These are phyloP conservation scores for Metrosideros polymorpha DNA, from an alignment of 441 rosid genomes.

Conservation along the genomic window DNA sequence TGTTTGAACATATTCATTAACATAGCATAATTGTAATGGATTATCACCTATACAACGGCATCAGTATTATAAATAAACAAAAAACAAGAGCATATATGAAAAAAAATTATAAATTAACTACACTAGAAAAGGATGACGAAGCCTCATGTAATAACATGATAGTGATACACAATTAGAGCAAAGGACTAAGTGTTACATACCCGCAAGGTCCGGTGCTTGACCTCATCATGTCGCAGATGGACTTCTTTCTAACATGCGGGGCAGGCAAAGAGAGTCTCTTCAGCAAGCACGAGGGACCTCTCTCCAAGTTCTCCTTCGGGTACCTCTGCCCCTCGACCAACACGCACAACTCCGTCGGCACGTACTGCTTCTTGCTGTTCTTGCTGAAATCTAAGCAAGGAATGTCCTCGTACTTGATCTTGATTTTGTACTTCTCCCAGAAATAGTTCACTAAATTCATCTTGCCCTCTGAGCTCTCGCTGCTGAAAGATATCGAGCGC, in stretches of 20 bases:
- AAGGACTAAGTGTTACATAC: slow-evolving; percentile 24
- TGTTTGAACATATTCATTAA: not conserved
- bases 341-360: slow-evolving; percentile 79
- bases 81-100: not conserved
- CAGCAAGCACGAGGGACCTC: slow-evolving; percentile 22
- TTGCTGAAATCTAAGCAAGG: slow-evolving; percentile 71
- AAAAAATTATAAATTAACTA: not conserved
- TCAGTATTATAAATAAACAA: not conserved
- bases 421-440: slow-evolving; percentile 31
- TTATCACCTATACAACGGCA: not conserved
- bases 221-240: slow-evolving; percentile 36
- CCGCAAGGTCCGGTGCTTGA: slow-evolving; percentile 49
- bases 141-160: not conserved
- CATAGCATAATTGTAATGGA: not conserved
- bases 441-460: slow-evolving; percentile 48
- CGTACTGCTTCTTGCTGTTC: slow-evolving; percentile 27
- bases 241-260: slow-evolving; percentile 28
- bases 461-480: slow-evolving; percentile 29
- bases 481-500: slow-evolving; percentile 16
- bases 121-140: not conserved
- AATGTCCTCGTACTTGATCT: slow-evolving; percentile 35
- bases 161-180: too few relatives aligned
- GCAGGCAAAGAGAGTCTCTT: slow-evolving; percentile 34
- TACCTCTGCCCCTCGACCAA: slow-evolving; percentile 67
- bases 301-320: slow-evolving; percentile 52